Evolutionary conservation across 768 basidiomycete genomes (phyloP).

Genomic region (Hirschioporus abietinus): DNA sequence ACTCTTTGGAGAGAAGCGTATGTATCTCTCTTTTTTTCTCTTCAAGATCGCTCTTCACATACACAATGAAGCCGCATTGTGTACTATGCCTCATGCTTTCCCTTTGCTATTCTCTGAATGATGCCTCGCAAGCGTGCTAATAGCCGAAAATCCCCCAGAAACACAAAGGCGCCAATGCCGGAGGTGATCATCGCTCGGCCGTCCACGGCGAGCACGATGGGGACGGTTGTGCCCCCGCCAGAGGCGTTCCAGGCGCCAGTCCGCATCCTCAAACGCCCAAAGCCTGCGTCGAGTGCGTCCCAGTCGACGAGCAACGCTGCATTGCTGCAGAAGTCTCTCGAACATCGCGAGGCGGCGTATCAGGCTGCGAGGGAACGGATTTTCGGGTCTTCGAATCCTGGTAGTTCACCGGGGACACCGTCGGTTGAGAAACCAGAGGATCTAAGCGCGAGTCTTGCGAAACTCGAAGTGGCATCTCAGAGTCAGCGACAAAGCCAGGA

Average conservation of each 20-base stretch:
- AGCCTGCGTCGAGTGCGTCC: slow-evolving; percentile 22
- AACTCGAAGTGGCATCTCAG: neutral
- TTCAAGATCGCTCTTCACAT: neutral
- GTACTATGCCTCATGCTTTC: slow-evolving; percentile 6
- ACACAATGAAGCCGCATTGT: slow-evolving; percentile 15
- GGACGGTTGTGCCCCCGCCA: slow-evolving; percentile 43
- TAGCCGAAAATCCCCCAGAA: slow-evolving; percentile 32
- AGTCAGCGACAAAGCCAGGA: neutral
- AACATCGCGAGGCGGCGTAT: slow-evolving; percentile 69
- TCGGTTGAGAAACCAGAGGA: neutral
- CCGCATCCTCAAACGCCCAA: slow-evolving; percentile 70
- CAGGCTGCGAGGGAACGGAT: slow-evolving; percentile 70
- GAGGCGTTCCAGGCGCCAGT: slow-evolving; percentile 57
- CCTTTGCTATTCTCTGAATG: neutral
- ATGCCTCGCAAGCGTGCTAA: neutral
- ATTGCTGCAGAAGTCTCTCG: slow-evolving; percentile 31
- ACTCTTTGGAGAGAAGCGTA: slow-evolving; percentile 70
- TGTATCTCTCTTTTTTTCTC: slow-evolving; percentile 24
- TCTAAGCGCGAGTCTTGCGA: neutral
- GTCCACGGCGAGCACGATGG: slow-evolving; percentile 26
- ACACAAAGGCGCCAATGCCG: slow-evolving; percentile 63
- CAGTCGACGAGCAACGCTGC: slow-evolving; percentile 20
- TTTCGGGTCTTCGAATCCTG: slow-evolving; percentile 29
- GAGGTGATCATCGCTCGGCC: slow-evolving; percentile 43
- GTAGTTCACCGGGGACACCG: neutral